These are phyloP conservation scores for Ophiosphaerella korrae DNA, from an alignment of 2,329 filamentous ascomycete genomes.

Conservation along the genomic window DNA sequence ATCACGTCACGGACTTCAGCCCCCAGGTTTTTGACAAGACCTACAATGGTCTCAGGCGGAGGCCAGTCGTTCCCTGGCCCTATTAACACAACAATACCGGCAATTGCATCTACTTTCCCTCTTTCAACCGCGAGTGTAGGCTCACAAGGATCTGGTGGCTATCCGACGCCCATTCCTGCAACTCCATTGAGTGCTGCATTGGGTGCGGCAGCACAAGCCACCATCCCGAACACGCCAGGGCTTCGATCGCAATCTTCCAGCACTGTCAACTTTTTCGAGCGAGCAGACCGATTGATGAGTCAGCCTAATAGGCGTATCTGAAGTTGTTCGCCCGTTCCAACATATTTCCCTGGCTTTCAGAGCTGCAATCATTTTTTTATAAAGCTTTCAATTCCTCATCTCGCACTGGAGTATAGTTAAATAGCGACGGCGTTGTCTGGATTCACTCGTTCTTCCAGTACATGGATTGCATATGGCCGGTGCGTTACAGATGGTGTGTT, in stretches of 20 bases:
- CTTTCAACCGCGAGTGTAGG: conserved; percentile 32
- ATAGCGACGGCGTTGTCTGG: conserved; percentile 27
- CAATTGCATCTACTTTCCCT: conserved; percentile 34
- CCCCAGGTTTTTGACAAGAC: conserved; percentile 36
- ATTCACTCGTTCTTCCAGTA: conserved; percentile 6
- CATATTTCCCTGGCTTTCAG: neutral
- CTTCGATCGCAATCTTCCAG: conserved; percentile 28
- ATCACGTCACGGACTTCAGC: conserved; percentile 43
- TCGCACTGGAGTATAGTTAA: neutral
- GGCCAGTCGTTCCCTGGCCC: conserved; percentile 39
- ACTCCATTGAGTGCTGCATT: conserved; percentile 89
- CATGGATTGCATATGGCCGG: conserved; percentile 2
- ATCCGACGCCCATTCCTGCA: conserved; percentile 70
- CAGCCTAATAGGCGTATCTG: conserved; percentile 38
- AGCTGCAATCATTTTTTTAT: neutral
- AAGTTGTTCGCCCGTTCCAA: neutral
- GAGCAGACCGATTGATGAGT: conserved; percentile 40
- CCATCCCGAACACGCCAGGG: conserved; percentile 68
- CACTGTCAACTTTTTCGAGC: conserved; percentile 43
- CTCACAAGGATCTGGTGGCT: conserved; percentile 47
- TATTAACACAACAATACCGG: conserved; percentile 45
- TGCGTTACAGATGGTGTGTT: neutral
- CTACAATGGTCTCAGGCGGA: conserved; percentile 28
- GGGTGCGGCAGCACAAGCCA: conserved; percentile 88
- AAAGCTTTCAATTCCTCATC: neutral